Evolutionary conservation across 139 green algal species (phyloP).

Genomic region (Chlorella ohadii): DNA sequence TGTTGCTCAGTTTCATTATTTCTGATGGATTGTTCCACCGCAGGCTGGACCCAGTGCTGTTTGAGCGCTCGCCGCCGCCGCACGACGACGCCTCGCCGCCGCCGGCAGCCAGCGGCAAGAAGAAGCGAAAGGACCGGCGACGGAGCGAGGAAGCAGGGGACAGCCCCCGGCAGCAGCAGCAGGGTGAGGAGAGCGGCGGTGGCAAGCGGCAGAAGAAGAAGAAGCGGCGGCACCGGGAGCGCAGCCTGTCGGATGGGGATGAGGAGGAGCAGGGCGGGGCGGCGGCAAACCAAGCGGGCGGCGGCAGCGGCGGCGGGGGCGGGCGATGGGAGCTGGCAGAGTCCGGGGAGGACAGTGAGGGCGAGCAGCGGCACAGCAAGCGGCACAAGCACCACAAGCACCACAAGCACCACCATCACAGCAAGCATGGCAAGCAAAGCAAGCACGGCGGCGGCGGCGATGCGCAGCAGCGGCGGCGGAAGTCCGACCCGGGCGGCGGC

Average conservation of each 20-base stretch:
- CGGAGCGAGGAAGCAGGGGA: background rate
- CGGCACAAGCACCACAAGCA: conserved; percentile 13
- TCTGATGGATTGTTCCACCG: too few species aligned
- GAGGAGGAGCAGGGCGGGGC: too few species aligned
- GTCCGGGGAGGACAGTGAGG: background rate
- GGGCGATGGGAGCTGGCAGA: background rate
- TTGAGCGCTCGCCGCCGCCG: conserved; percentile 19
- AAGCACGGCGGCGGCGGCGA: background rate
- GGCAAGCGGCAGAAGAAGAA: background rate
- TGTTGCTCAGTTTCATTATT: too few species aligned
- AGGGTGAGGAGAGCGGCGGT: background rate
- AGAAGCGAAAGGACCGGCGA: conserved; percentile 3
- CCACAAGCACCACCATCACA: background rate
- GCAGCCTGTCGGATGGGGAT: conserved; percentile 26
- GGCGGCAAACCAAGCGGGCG: too few species aligned
- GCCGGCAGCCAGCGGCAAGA: background rate
- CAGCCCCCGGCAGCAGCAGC: background rate
- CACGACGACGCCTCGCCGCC: background rate
- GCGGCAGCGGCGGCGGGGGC: background rate
- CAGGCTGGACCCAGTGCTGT: conserved; percentile 59
- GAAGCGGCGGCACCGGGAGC: conserved; percentile 30
- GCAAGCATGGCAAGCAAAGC: background rate
- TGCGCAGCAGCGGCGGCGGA: background rate
- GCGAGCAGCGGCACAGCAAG: conserved; percentile 6
- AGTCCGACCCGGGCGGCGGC: background rate